Base-by-base conservation (phyloP, 169 alveolate genomes). In the Cryptosporidium canis region DNA sequence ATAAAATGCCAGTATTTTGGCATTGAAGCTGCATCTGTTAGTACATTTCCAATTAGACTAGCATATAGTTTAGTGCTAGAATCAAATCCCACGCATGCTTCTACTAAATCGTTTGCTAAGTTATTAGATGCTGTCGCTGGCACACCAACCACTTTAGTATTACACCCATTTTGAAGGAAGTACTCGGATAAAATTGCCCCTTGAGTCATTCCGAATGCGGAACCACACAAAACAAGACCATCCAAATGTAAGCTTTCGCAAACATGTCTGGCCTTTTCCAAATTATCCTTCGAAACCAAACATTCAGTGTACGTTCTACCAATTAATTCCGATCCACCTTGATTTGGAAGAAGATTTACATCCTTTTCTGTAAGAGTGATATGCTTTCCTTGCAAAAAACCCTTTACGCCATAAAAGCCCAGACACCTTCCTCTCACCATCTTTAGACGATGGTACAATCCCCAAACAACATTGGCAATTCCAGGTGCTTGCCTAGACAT, bases 1-100 rank as follows among this genome's bases (percentile, higher is more conserved):
- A 97, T 96, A 91, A 98, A 97, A 83, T 98, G 99, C 99, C 99
- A 98, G 90, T 98, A 98, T 91, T 98, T 98, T 12, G 98, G 98
- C 95, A 98, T 98, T 31, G 98, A 95, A 2, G 98, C 99, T 24
- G 99, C 98, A 91, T 98, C 99, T 65, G 99, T 97, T 68, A 97
- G 95, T 33, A 97, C 98, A 93, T 98, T 98, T 83, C 99, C 99
- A 24, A 98, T 96, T 82, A 98, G 92, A 35, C 98, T 94, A 61
- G 99, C 98, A 90, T 98, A 97, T 11, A 95, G 92, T 92, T 97
- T 97, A 7, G 99, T 96, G 71, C 98, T 98, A 66, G 99, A 93
- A 91, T 98, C 99, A 91, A 97, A 98, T 14, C 99, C 99, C 41
- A 98, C 96, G 48, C 98, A 94, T 16, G 98, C 94, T 91, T 97